A percentile compares a stretch with the other conserved stretches of the same genome.
These are phyloP conservation scores for Fistulinella prunicolor DNA, from an alignment of 768 basidiomycete species.

Conservation along the genomic window DNA sequence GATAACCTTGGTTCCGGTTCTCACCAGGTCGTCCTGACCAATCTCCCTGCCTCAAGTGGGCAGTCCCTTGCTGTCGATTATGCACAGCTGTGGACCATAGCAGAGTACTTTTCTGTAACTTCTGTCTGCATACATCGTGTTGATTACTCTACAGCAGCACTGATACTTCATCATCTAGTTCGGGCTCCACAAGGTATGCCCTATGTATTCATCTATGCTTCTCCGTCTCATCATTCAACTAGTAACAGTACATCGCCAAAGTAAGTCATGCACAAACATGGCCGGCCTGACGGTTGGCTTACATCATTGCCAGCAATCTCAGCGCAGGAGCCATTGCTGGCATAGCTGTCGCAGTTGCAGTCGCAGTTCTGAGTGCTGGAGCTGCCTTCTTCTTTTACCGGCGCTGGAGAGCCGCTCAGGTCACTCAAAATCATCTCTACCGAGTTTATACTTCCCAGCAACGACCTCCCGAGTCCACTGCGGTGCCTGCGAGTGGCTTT, in stretches of 20 bases:
- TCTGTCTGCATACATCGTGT: neutral
- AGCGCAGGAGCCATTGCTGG: constrained; percentile 25
- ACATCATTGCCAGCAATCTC: constrained; percentile 11
- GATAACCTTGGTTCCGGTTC: constrained; percentile 40
- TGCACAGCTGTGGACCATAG: constrained; percentile 24
- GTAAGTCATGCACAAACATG: no score
- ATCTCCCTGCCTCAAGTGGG: constrained; percentile 20
- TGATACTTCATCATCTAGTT: no score
- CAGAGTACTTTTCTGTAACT: constrained; percentile 14
- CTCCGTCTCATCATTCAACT: neutral
- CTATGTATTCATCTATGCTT: neutral
- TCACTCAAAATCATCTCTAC: constrained; percentile 13
- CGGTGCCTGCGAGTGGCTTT: constrained; percentile 8
- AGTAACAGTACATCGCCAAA: no score
- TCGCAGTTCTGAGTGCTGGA: constrained; percentile 12
- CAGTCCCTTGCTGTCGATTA: constrained; percentile 34
- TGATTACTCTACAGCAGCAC: constrained; percentile 9
- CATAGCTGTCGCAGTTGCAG: constrained; percentile 14
- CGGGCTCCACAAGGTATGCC: constrained; percentile 5
- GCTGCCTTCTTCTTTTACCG: constrained; percentile 26
- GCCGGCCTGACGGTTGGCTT: no score
- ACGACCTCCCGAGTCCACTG: neutral
- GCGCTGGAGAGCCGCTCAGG: constrained; percentile 27
- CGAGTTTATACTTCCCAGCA: constrained; percentile 12
- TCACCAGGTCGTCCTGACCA: constrained; percentile 36